These are phyloP conservation scores for Candida tetrigidarum DNA, from an alignment of 1,139 yeast genomes.

Conservation along the genomic window DNA sequence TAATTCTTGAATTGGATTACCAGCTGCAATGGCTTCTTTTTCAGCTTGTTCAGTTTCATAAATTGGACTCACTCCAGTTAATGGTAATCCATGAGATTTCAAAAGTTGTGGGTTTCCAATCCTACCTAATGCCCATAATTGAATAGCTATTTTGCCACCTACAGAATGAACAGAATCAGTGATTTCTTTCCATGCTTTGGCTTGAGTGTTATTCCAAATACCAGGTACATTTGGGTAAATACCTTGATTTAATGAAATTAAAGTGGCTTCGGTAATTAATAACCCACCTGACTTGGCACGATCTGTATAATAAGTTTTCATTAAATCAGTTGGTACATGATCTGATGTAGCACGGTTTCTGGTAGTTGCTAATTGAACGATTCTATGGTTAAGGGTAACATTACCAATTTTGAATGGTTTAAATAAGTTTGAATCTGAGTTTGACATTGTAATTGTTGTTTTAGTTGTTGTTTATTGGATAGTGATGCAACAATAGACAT, in stretches of 20 bases:
- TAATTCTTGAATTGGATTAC: slow-evolving; percentile 40
- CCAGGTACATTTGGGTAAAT: slow-evolving; percentile 56
- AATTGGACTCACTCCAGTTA: slow-evolving; percentile 28
- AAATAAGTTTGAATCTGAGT: slow-evolving; percentile 38
- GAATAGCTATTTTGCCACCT: slow-evolving; percentile 40
- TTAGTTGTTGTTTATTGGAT: no score
- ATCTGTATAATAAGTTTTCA: slow-evolving; percentile 53
- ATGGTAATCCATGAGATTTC: slow-evolving; percentile 34
- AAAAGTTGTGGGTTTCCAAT: slow-evolving; percentile 47
- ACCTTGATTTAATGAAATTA: slow-evolving; percentile 32
- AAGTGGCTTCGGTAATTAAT: slow-evolving; percentile 43
- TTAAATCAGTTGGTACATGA: slow-evolving; percentile 51
- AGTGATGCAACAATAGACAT: no score
- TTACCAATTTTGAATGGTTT: slow-evolving; percentile 53
- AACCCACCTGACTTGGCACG: slow-evolving; percentile 59
- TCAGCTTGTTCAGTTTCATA: slow-evolving; percentile 26
- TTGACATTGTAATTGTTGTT: slow-evolving; percentile 5
- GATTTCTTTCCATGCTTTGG: slow-evolving; percentile 60
- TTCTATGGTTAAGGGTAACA: slow-evolving; percentile 38
- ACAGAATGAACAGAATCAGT: slow-evolving; percentile 23
- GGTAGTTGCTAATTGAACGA: slow-evolving; percentile 59
- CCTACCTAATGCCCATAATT: slow-evolving; percentile 68
- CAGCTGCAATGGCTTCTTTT: slow-evolving; percentile 33
- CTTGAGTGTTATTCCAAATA: slow-evolving; percentile 51
- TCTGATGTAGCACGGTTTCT: slow-evolving; percentile 52